phyloP scores from a whole-genome alignment of 306 rosid species.

The Fagus sylvatica region DNA sequence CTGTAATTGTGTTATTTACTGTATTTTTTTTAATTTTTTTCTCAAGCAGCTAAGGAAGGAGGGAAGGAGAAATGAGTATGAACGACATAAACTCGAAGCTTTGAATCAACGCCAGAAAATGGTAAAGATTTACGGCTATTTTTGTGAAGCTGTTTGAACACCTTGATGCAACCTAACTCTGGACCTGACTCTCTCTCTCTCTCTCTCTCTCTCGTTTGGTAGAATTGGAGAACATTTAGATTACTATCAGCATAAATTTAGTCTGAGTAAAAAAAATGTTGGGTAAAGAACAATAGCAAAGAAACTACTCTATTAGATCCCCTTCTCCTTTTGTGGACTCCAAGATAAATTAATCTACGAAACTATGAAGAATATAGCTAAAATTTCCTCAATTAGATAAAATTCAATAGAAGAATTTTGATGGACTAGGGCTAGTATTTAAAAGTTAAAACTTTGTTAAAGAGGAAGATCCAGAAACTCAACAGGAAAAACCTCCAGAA shows the following conservation, averaged over 20 bases:
- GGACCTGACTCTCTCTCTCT: conserved; percentile 8
- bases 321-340: not conserved
- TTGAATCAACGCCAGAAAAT: conserved; percentile 74
- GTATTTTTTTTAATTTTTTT: not conserved
- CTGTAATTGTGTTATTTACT: conserved; percentile 1
- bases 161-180: not conserved
- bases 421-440: not conserved
- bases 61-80: conserved; percentile 80
- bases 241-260: not conserved
- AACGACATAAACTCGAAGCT: conserved; percentile 80
- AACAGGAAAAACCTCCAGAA: not conserved
- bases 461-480: not conserved
- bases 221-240: not conserved
- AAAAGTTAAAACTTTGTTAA: not conserved
- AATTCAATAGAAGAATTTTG: not conserved
- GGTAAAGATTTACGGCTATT: conserved; percentile 36
- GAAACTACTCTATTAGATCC: not conserved
- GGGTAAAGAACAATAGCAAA: not conserved
- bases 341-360: not conserved
- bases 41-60: conserved; percentile 71
- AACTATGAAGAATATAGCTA: not conserved
- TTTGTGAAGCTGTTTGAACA: conserved; percentile 4
- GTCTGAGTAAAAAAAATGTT: conserved; percentile 4
- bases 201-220: conserved; percentile 7
- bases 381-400: not conserved